Evolutionary conservation across 169 alveolate species (phyloP).

Genomic region (Eimeria praecox): DNA sequence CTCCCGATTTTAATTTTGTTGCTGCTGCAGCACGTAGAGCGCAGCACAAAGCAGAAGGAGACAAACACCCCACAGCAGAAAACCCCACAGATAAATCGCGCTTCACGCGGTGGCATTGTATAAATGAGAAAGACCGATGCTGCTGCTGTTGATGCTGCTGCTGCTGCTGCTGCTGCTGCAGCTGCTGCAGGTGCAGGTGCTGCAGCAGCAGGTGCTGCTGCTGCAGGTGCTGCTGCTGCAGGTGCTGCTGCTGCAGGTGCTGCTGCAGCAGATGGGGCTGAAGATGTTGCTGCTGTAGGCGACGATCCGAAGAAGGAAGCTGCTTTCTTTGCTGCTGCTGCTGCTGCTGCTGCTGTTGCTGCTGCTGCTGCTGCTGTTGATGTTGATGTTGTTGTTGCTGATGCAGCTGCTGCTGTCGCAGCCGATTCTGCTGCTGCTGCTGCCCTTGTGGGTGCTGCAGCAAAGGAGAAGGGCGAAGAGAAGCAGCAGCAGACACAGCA

Average conservation of each 20-base stretch:
- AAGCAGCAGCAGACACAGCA: neutral
- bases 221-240: neutral
- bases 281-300: too few species aligned
- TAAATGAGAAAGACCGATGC: neutral
- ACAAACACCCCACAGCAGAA: neutral
- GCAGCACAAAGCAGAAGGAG: slow-evolving; percentile 6
- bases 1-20: neutral
- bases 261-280: neutral
- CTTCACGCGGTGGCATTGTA: neutral
- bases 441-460: neutral
- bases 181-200: slow-evolving; percentile 7
- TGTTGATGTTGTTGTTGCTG: neutral
- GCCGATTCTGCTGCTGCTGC: neutral
- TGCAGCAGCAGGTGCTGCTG: slow-evolving; percentile 30
- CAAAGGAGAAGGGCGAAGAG: neutral
- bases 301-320: too few species aligned
- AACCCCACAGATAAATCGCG: neutral
- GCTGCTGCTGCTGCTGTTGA: neutral
- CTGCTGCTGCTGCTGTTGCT: slow-evolving; percentile 32
- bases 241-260: neutral
- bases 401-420: neutral
- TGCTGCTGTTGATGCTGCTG: slow-evolving; percentile 17
- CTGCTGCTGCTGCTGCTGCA: slow-evolving; percentile 31
- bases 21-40: slow-evolving; percentile 4
- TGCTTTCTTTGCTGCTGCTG: slow-evolving; percentile 23